Evolutionary conservation across 2,329 filamentous ascomycete species (phyloP), one percentile per base, ranked within the genome.

Genomic region (Diaporthe helianthi): DNA sequence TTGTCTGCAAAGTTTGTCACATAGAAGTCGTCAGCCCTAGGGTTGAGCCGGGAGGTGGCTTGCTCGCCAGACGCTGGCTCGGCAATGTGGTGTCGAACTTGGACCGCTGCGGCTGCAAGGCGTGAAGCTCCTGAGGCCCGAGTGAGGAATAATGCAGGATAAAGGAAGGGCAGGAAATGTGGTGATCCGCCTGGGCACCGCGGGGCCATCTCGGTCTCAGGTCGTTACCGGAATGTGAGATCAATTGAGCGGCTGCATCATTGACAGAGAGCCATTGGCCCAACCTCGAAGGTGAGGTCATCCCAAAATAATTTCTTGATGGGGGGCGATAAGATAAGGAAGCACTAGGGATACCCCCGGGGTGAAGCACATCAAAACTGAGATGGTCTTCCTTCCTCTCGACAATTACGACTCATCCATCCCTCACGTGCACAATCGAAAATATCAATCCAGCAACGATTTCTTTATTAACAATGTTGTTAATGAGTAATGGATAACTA

Each of bases 1-100:
- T 93, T 92, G 81, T 99, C 96, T 68, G 93, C 90, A 77, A 99
- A 99, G 53, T 90, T 91, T 4, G 93, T 89, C 38, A 90, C 85
- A 19, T 92, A 87, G 80, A 97, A 98, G 79, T 97, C 93, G 76
- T 93, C 91, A 0, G 94, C 93, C 0, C 87, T 78, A 2, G 95
- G 95, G 78, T 97, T 92, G 24, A 98, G 87, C 72, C 90, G 91
- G 6, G 88, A 86, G 51, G 79, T 80, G 15, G 84, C 77, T 67
- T 77, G 67, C 13, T 76, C 73, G 24, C 74, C 22, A 26, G 64
- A 41, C 22, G 58, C 3, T 4, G 69, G 70, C 73, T 80, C 61
- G 74, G 73, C 51, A 74, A 72, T 68, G 76, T 76, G 73, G 70
- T 68, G 41, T 73, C 73, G 69, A 75, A 77, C 71, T 72, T 74